Evolutionary conservation across 805 yeast species (phyloP).

Genomic region (Groenewaldozyma salmanticensis): DNA sequence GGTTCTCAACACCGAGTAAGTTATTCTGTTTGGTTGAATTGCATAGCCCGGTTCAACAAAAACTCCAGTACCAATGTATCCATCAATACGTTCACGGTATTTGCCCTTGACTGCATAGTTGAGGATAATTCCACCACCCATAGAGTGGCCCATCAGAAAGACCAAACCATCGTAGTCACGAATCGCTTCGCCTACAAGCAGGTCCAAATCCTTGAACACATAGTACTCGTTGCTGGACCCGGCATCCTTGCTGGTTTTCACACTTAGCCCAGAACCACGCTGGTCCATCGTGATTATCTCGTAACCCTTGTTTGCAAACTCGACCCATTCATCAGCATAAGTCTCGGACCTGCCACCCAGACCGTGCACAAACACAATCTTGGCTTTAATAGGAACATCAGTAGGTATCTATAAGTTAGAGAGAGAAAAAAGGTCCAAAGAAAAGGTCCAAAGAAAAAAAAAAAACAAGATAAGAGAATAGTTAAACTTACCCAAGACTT

Average conservation of each 20-base stretch:
- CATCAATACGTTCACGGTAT: constrained; percentile 23
- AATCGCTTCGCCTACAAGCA: constrained; percentile 14
- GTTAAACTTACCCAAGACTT: constrained; percentile 13
- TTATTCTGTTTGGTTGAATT: constrained; percentile 18
- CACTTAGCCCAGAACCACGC: constrained; percentile 31
- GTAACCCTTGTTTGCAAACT: constrained; percentile 24
- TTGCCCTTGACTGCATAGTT: constrained; percentile 29
- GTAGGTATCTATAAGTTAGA: too few relatives aligned
- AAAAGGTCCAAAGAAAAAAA: too few relatives aligned
- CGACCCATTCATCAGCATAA: constrained; percentile 24
- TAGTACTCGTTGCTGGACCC: constrained; percentile 27
- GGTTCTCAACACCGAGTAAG: constrained; percentile 19
- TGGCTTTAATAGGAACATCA: constrained; percentile 15
- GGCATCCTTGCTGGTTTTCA: constrained; percentile 19
- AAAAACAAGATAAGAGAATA: too few relatives aligned
- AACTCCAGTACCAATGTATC: constrained; percentile 18
- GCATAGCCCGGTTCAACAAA: constrained; percentile 5
- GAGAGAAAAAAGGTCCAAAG: too few relatives aligned
- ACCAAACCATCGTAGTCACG: constrained; percentile 18
- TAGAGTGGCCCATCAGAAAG: constrained; percentile 29
- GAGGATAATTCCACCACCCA: constrained; percentile 32
- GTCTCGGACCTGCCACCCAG: constrained; percentile 27
- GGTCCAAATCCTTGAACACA: constrained; percentile 27
- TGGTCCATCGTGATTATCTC: constrained; percentile 30
- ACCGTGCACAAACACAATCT: constrained; percentile 29